Base-by-base conservation (phyloP, 768 basidiomycete genomes). In the Leucogyrophana mollusca region DNA sequence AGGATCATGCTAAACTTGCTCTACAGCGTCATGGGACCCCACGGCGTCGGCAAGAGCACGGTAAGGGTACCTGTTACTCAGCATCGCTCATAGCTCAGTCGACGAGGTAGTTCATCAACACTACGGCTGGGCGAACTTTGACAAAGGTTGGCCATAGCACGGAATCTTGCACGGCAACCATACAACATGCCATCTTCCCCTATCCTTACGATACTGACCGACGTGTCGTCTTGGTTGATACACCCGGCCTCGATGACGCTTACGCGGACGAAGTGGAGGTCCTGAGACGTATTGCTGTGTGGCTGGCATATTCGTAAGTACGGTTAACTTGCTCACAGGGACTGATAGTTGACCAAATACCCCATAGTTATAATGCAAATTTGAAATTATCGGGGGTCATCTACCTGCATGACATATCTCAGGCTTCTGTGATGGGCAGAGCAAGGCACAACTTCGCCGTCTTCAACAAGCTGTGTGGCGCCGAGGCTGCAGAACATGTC, bases 391-490 rank as follows among this genome's bases (percentile, higher is more conserved):
- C 58, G 4, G 67, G 68, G 2, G 54, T 70, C 33, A 22, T 70
- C 17, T 71, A 70, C 39, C 43, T 70, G 16, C 68, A 71, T 38
- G 56, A 61, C 4, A 70, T 70, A 24, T 52, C 60, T 9, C 61
- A 68, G 41, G 56, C 58, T 45, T 57, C 64, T 3, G 61, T 69
- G 59, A 51, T 51, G 1, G 67, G 62, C 11, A 49, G 57, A 4
- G 51, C 61, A 2, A 46, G 49, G 10, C 60, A 49, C 11, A 68
- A 66, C 49, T 53, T 68, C 20, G 46, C 49, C 11, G 59, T 68
- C 58, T 69, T 71, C 47, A 39, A 36, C 18, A 32, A 20, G 22
- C 22, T 57, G n/a, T 57, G 55, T 23, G 56, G 61, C 53, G 4
- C 53, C 57, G 23, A 50, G 60, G 34, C 67, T 54, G 38, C 58